phyloP scores from a whole-genome alignment of 768 basidiomycete species.

The Lactarius hatsudake region DNA sequence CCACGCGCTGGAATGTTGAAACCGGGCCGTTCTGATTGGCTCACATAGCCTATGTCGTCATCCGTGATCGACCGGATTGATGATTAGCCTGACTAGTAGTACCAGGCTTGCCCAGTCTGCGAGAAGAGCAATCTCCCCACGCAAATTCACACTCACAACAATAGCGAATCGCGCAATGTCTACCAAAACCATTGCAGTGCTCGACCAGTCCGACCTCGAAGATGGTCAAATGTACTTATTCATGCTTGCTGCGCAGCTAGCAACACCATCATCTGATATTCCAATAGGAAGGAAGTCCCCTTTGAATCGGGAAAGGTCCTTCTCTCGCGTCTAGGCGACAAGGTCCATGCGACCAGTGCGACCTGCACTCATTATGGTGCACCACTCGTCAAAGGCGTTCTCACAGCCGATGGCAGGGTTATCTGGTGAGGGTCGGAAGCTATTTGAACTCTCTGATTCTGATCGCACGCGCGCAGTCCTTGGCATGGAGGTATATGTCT shows the following conservation, averaged over 20 bases:
- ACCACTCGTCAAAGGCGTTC: slow-evolving; percentile 77
- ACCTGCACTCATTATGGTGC: slow-evolving; percentile 94
- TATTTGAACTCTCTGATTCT: slow-evolving; percentile 11
- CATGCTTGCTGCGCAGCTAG: neutral
- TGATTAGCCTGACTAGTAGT: neutral
- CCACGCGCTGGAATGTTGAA: neutral
- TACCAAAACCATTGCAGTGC: slow-evolving; percentile 46
- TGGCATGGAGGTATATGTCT: slow-evolving; percentile 76
- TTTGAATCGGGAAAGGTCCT: slow-evolving; percentile 80
- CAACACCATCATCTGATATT: neutral
- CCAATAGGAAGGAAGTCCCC: slow-evolving; percentile 71
- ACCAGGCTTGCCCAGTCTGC: neutral
- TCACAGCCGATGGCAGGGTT: slow-evolving; percentile 74
- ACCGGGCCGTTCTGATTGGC: slow-evolving; percentile 1
- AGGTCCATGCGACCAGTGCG: slow-evolving; percentile 75
- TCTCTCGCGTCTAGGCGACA: slow-evolving; percentile 69
- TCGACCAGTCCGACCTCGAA: slow-evolving; percentile 45
- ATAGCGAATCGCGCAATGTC: slow-evolving; percentile 33
- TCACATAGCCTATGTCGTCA: neutral
- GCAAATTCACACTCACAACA: neutral
- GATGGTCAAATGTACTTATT: slow-evolving; percentile 53
- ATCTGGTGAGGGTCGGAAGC: slow-evolving; percentile 54
- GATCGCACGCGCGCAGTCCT: slow-evolving; percentile 45
- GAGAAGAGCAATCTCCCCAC: neutral
- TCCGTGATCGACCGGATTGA: too few relatives aligned